phyloP scores from a whole-genome alignment of 2,329 filamentous ascomycete genomes.

The Pyricularia sp. region DNA sequence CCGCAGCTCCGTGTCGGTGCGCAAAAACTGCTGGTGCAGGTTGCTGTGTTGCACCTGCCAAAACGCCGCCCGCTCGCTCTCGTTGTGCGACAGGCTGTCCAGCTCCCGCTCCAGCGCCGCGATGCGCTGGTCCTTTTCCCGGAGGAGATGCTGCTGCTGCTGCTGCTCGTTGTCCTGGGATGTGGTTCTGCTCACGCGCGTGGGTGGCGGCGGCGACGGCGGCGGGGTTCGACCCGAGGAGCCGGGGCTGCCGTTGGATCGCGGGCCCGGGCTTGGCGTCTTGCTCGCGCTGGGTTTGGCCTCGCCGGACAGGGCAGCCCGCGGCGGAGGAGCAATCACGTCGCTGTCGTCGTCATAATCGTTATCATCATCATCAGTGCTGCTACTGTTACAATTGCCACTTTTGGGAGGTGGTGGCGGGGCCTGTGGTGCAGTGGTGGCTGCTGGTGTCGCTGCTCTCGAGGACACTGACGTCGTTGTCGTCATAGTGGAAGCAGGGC shows the following conservation, averaged over 20 bases:
- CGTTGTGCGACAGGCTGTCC: constrained; percentile 40
- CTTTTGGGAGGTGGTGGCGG: neutral
- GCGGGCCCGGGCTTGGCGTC: neutral
- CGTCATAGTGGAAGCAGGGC: constrained; percentile 16
- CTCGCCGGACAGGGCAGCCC: constrained; percentile 25
- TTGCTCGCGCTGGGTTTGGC: constrained; percentile 6
- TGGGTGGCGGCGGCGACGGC: neutral
- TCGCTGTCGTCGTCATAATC: constrained; percentile 14
- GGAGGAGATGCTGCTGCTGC: neutral
- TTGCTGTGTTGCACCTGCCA: constrained; percentile 48
- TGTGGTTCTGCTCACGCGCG: neutral
- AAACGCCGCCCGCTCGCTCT: constrained; percentile 45
- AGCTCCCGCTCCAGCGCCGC: constrained; percentile 43
- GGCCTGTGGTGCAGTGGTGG: constrained; percentile 11
- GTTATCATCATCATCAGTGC: neutral
- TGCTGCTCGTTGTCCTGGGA: neutral
- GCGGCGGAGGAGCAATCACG: constrained; percentile 30
- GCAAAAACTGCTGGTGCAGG: constrained; percentile 41
- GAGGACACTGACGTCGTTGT: constrained; percentile 15
- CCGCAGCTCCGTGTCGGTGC: constrained; percentile 42
- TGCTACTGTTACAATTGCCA: neutral
- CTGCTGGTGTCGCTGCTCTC: constrained; percentile 15
- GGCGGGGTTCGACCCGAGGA: neutral
- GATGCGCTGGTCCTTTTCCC: constrained; percentile 7
- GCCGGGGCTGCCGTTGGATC: neutral